Base-by-base conservation (phyloP, 768 basidiomycete species). In the Suillus brevipes region DNA sequence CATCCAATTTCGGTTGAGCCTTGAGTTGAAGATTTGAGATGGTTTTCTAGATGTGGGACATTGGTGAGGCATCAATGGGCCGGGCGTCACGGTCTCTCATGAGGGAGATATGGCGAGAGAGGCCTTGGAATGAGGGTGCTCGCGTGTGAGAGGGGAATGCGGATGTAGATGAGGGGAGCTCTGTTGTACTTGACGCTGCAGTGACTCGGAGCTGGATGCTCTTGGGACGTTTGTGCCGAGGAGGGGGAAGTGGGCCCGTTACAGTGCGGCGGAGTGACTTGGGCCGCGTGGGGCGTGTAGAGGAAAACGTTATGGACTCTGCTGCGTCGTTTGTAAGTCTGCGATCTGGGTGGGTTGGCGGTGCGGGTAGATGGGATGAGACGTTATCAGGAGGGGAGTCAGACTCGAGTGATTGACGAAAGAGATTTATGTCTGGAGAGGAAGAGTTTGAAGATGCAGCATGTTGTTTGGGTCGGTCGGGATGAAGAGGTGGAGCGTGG, bases 311-410 rank as follows among this genome's bases (percentile, higher is more conserved):
- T 23, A 60, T 71, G 23, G 68, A 66, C 60, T 78, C 75, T n/a
- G 69, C 60, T 43, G 65, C 67, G 50, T 60, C 71, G 16, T 61
- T 74, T 18, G 71, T 71, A 7, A 73, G 69, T 62, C 84, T 84
- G 23, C 84, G 82, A 66, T 83, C 83, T 0, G 88, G 88, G 69
- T 89, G 88, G 7, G 73, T 83, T 1, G 87, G 87, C 0, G 87
- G 81, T 1, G 77, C 76, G 16, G 79, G 75, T 7, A 69, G 69
- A 58, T 64, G 80, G 77, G 1, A 79, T 77, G 52, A 64, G 61
- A 1, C n/a, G n/a, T n/a, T n/a, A n/a, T n/a, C n/a, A n/a, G n/a
- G 56, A 4, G 38, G 25, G 1, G 40, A 40, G 16, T 70, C 69
- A 16, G 64, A 45, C 18, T 76, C 76, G 12, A 61, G 60, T 16